Evolutionary conservation across 2,329 filamentous ascomycete genomes (phyloP), one percentile per base, ranked within the genome.

Genomic region (Sporothrix brasiliensis): DNA sequence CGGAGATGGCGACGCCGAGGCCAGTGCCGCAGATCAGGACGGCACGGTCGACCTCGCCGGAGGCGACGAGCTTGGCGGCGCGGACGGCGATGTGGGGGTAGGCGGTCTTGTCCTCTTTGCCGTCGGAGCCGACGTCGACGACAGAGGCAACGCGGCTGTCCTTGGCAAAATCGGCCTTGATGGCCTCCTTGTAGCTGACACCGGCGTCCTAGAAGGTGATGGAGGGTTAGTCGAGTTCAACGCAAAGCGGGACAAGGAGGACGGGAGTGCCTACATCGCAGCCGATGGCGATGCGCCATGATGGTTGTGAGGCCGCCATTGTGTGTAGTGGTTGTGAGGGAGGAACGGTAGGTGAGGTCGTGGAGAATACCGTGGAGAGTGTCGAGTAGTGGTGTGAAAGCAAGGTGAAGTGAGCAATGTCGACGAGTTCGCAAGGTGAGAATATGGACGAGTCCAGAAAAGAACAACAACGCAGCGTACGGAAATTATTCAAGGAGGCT

Each of bases 1-100:
- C 93, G n/a, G 88, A 83, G 78, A 96, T 96, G 75, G 93, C 92
- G 9, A 97, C 93, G 24, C 93, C 93, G 9, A 97, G 86, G 0
- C 93, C 93, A 0, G 93, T 96, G 2, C 93, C 92, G 81, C 92
- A 96, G 82, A 96, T 92, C 54, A 93, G 82, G 50, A 96, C 84
- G 0, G 92, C 92, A 68, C 92, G 89, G 72, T 73, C 74, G 54
- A 68, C 73, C 44, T 71, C 65, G 67, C 74, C 74, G 2, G 52
- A 39, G 11, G 72, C 72, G 6, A 75, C 73, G 34, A 73, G 72
- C 60, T 71, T 70, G 67, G 74, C 73, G 14, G 73, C 74, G 24
- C 69, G 71, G 10, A 70, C 71, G 6, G 74, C 92, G 53, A 91
- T 86, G 79, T 92, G 90, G 0, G 92, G 91, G 79, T 96, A 96